phyloP scores from a whole-genome alignment of 1,284 basidiomycete species.

The Ganoderma meredithae region DNA sequence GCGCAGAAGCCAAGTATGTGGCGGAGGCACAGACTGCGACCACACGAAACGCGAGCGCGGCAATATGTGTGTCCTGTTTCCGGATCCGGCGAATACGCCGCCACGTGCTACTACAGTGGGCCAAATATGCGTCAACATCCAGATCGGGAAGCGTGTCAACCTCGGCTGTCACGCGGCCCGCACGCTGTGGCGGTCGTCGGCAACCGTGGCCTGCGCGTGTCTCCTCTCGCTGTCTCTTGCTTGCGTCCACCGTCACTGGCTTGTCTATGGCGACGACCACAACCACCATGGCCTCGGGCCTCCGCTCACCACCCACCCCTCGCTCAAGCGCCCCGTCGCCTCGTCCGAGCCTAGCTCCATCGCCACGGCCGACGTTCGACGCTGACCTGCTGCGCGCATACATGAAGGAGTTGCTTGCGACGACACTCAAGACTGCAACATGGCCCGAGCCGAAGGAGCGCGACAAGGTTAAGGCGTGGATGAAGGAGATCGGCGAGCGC shows the following conservation, averaged over 20 bases:
- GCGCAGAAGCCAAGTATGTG: neutral
- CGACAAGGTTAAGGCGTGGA: conserved; percentile 75
- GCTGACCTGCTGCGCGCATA: conserved; percentile 74
- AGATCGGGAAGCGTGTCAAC: conserved; percentile 18
- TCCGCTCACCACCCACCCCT: conserved; percentile 57
- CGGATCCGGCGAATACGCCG: conserved; percentile 25
- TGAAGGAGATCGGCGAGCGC: conserved; percentile 81
- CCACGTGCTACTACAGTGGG: conserved; percentile 27
- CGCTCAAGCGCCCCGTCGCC: conserved; percentile 65
- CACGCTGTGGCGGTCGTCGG: conserved; percentile 25
- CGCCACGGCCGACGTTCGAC: conserved; percentile 73
- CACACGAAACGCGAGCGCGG: conserved; percentile 11
- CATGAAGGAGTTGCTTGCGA: conserved; percentile 78
- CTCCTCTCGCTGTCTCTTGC: neutral
- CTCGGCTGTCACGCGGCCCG: conserved; percentile 10
- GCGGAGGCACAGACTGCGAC: conserved; percentile 15
- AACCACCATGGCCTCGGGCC: conserved; percentile 50
- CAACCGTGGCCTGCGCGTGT: conserved; percentile 12
- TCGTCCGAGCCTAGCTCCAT: conserved; percentile 59
- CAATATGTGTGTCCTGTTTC: conserved; percentile 8
- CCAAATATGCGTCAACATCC: conserved; percentile 33
- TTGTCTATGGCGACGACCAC: conserved; percentile 23
- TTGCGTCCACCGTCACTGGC: conserved; percentile 13
- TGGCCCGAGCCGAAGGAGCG: conserved; percentile 75
- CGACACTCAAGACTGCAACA: conserved; percentile 65